Evolutionary conservation across 106 monocot species (phyloP), one percentile per base, ranked within the genome.

Genomic region (Acorus gramineus): DNA sequence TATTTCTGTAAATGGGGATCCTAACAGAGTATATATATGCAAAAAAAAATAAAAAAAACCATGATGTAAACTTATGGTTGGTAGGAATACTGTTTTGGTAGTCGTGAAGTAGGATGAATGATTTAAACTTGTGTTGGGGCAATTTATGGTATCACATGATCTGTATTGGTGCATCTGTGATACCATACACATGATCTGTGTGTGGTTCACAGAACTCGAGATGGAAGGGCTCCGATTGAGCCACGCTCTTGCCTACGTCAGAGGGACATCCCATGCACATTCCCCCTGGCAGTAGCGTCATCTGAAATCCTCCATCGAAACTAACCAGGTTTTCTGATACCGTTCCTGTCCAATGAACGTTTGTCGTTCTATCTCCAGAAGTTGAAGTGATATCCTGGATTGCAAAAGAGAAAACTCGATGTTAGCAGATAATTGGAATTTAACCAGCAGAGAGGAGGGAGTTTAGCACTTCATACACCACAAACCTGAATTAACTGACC

Each of bases 231-330:
- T 90, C 87, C 50, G 69, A 76, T 14, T 87, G 63, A 5, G 82
- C 75, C 0, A 96, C 87, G 57, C 68, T 80, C 64, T 84, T 96
- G 61, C 75, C 76, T 9, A 90, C 62, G 59, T 96, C 80, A 43
- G 74, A 60, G 4, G 95, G 90, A 72, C 70, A 96, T 61, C 95
- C 95, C 82, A 96, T 74, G 61, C 90, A 96, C 84, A 96, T 87
- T 5, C 90, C 95, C 69, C 90, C 84, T 53, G 86, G 90, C 59
- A 96, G 66, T 47, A 90, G 73, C 5, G 90, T 90, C 57, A 96
- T 8, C 60, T 87, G 83, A 51, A 75, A 96, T 46, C 90, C 95
- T 65, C 90, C 90, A 62, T 90, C 86, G 51, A 87, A 96, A 49
- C 6, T 74, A 13, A 90, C 74, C 56, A 87, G 59, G 76, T 90